phyloP scores from a whole-genome alignment of 2,329 filamentous ascomycete species.

The Podosphaera fusca region DNA sequence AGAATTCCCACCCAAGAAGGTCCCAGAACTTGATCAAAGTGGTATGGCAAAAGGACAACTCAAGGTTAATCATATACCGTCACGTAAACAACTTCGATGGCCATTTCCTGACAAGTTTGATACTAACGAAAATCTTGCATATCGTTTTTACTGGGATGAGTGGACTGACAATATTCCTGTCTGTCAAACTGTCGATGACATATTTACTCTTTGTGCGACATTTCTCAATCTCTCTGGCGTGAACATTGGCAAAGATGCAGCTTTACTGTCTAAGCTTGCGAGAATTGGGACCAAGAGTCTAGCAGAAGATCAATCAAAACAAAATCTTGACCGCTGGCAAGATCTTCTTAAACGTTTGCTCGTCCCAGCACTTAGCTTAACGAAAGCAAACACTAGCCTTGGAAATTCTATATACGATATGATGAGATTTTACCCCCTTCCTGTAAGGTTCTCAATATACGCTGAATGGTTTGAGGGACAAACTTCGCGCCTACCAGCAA shows the following conservation, averaged over 20 bases:
- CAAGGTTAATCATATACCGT: constrained; percentile 31
- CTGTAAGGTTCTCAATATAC: constrained; percentile 68
- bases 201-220: constrained; percentile 68
- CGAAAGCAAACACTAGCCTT: constrained; percentile 59
- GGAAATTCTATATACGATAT: constrained; percentile 75
- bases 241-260: constrained; percentile 66
- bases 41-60: constrained; percentile 47
- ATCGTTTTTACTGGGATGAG: constrained; percentile 92
- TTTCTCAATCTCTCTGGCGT: constrained; percentile 70
- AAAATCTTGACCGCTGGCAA: constrained; percentile 60
- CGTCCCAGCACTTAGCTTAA: constrained; percentile 72
- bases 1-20: constrained; percentile 23
- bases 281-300: constrained; percentile 64
- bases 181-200: constrained; percentile 73
- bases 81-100: constrained; percentile 58
- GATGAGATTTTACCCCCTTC: constrained; percentile 53
- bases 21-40: constrained; percentile 36
- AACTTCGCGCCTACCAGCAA: constrained; percentile 52
- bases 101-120: constrained; percentile 60
- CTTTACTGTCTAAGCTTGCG: constrained; percentile 59
- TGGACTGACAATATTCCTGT: constrained; percentile 86
- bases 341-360: constrained; percentile 63
- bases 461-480: constrained; percentile 75
- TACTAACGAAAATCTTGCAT: constrained; percentile 49
- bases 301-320: constrained; percentile 40